Evolutionary conservation across 495 filamentous ascomycete species (phyloP), one percentile per base, ranked within the genome.

Genomic region (Lasiosphaeris hirsuta): DNA sequence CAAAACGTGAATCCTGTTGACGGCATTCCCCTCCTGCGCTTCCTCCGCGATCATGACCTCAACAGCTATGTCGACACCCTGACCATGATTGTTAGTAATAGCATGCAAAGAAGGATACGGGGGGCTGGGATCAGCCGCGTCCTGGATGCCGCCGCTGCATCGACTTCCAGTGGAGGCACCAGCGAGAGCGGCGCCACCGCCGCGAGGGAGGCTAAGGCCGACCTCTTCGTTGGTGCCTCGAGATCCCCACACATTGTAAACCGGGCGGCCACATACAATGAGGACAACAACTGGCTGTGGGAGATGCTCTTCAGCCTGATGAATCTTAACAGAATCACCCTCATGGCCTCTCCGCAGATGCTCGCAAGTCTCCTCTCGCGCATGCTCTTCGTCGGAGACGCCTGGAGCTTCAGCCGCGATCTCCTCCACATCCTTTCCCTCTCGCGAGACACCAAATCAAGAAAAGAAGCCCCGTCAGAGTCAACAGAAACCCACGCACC

Each of bases 361-460:
- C 67, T 81, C 2, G 71, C 72, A 8, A 61, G 55, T 1, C 60
- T 81, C 40, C 60, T 78, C 34, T 72, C 71, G 9, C 66, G 73
- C 19, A 65, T 63, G 60, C 53, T 76, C 23, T 70, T 67, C 35
- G 18, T 74, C 10, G 64, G 65, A 6, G 74, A 78, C 49, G 64
- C 64, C 6, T 76, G 73, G 69, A 63, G 58, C 45, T 77, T 77
- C 49, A 62, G 66, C 37, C 13, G 9, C 15, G 66, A 67, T n/a
- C 66, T 62, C 1, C 69, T 69, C 23, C 76, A 81, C 47, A 72
- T 80, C 18, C 63, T 81, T n/a, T 75, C 72, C 1, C 63, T 77
- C 0, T 61, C 63, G 7, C 59, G 60, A 9, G 40, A 61, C 10
- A 19, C 36, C 3, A 34, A 30, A 35, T 48, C 59, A 15, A 4